Base-by-base conservation (phyloP, 179 eudicot genomes). In the Sideroxylon spinosum region DNA sequence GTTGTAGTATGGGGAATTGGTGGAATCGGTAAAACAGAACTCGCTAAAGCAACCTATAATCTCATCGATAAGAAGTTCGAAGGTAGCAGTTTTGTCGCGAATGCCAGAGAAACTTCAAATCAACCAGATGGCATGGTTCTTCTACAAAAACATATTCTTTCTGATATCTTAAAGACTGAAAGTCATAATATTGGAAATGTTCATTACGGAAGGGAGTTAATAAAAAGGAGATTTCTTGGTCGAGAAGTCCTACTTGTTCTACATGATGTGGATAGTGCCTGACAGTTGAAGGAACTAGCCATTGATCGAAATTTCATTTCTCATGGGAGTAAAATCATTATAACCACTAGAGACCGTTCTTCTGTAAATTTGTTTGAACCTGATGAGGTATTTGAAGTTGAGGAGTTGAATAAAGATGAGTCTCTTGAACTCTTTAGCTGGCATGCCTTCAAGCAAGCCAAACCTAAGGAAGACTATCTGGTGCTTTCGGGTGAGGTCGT, bases 211-310 rank as follows among this genome's bases (percentile, higher is more conserved):
- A 29, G 19, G 12, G 59, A 53, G 7, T 23, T 65, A 1, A n/a
- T 77, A 50, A 68, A 48, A 56, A 2, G 29, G 7, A 14, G 48
- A 62, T 26, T 19, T 48, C 37, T 59, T 2, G 11, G 28, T 22
- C 26, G 46, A 56, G 68, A 44, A 72, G 75, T 78, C 32, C 75
- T 78, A 10, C n/a, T 69, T 23, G 56, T 78, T 78, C 68, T 78
- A 3, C 68, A 78, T 57, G 59, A 69, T 37, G 75, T 78, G 16
- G 75, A 78, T 67, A 20, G 55, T 56, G 16, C 29, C 6, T 9
- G 67, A 57, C 79, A 77, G 17, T 67, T 67, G 52, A 49, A 69
- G 4, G 66, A 14, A 10, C 55, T 77, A 55, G 79, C 62, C 17
- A 20, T 52, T 23, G 50, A 55, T 49, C 74, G 53, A 26, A 14